Base-by-base conservation (phyloP, 768 basidiomycete species). In the Brasilioporus rufonigricans region DNA sequence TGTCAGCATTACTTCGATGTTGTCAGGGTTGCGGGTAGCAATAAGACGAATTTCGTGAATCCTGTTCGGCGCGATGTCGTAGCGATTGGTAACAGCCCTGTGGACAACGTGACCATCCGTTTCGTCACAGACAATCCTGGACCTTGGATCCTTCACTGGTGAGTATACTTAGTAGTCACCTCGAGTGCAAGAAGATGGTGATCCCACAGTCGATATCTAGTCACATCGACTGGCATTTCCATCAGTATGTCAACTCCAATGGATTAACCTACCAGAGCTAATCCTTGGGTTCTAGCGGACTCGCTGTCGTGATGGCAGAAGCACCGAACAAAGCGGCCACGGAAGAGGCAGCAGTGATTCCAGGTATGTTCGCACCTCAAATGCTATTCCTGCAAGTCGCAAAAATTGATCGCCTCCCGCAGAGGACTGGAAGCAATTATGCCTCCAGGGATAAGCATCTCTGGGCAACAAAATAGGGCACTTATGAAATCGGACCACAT, bases 51-150 rank as follows among this genome's bases (percentile, higher is more conserved):
- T 64, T 75, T 67, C 27, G 57, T 62, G 3, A 69, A 75, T 43
- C 75, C 75, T 2, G 61, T 71, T 26, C 55, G 59, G 40, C 66
- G 74, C 18, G 74, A 76, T 21, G 61, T 63, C 5, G 64, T 69
- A n/a, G 64, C 60, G 24, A 45, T 60, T 0, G 68, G 68, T 23
- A 46, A n/a, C 2, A 40, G 33, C 3, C 49, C 77, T 65, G 57
- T 48, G 4, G 67, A 80, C 71, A 68, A 78, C 62, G 80, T 81
- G 19, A 78, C 78, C 5, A 73, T 89, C 48, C 77, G 84, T 45
- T 87, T 84, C 66, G 63, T 69, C 16, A 85, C 84, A 0, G 80
- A 87, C 57, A 87, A 87, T 64, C 74, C 85, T 1, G 86, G 86
- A 9, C 79, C 80, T 13, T 85, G 83, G 58, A 24, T 52, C 43